These are phyloP conservation scores for Cystobasidium slooffiae DNA, from an alignment of 1,284 basidiomycete species.

Conservation along the genomic window DNA sequence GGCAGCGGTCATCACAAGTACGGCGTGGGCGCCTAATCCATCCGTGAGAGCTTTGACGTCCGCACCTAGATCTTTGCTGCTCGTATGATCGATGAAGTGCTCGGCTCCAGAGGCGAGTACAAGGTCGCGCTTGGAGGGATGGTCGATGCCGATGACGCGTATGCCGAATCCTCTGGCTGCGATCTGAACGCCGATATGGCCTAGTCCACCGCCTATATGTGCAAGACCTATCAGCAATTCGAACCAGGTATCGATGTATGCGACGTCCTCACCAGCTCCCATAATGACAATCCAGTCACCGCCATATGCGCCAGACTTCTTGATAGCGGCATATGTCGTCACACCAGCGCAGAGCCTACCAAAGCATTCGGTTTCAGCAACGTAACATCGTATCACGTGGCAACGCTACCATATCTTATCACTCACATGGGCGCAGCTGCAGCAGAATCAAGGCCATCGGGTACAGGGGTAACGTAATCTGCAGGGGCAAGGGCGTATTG, in stretches of 20 bases:
- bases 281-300: conserved; percentile 48
- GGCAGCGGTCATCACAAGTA: conserved; percentile 39
- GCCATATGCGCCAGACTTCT: conserved; percentile 49
- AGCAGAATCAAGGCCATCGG: conserved; percentile 51
- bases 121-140: conserved; percentile 40
- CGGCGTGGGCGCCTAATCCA: conserved; percentile 41
- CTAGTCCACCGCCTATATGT: conserved; percentile 51
- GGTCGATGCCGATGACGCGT: conserved; percentile 44
- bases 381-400: neutral
- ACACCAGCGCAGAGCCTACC: conserved; percentile 53
- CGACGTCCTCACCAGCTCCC: conserved; percentile 49
- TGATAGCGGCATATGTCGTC: conserved; percentile 54
- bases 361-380: neutral
- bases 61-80: conserved; percentile 38
- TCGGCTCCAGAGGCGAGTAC: conserved; percentile 35
- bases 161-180: conserved; percentile 45
- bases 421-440: conserved; percentile 51
- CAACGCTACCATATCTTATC: too few relatives aligned
- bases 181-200: conserved; percentile 50
- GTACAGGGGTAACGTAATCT: conserved; percentile 54
- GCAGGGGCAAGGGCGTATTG: conserved; percentile 44
- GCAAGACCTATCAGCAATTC: neutral
- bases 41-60: conserved; percentile 42
- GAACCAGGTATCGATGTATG: neutral
- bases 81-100: conserved; percentile 44